phyloP scores from a whole-genome alignment of 257 asterid genomes.

The Lantana camara region DNA sequence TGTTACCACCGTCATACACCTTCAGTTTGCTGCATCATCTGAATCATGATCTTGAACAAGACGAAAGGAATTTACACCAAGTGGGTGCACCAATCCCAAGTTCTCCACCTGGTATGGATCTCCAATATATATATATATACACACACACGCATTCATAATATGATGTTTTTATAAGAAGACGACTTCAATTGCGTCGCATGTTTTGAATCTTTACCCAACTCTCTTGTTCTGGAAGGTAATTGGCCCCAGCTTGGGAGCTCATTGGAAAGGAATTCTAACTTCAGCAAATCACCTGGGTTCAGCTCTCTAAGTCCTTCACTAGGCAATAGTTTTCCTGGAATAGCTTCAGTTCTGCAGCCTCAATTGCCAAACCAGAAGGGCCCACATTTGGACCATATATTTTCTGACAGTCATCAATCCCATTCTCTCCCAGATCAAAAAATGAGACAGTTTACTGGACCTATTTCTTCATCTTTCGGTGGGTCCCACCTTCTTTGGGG shows the following conservation, averaged over 20 bases:
- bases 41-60: conserved; percentile 61
- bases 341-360: conserved; percentile 56
- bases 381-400: conserved; percentile 19
- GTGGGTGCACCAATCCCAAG: conserved; percentile 51
- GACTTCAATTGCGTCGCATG: too few species aligned
- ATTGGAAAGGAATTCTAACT: conserved; percentile 47
- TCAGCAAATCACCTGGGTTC: conserved; percentile 44
- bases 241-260: conserved; percentile 65
- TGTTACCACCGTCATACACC: too few species aligned
- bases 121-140: too few species aligned
- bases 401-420: conserved; percentile 35
- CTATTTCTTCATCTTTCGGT: conserved; percentile 37
- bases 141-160: too few species aligned
- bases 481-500: conserved; percentile 65
- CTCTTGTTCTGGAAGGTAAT: conserved; percentile 42
- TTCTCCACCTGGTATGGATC: conserved; percentile 59
- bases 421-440: conserved; percentile 56
- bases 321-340: conserved; percentile 49
- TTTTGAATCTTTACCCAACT: too few species aligned
- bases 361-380: conserved; percentile 37
- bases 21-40: conserved; percentile 51
- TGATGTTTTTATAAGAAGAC: too few species aligned
- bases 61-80: conserved; percentile 49
- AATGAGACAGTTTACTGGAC: conserved; percentile 39
- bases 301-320: conserved; percentile 48